phyloP scores from a whole-genome alignment of 768 basidiomycete genomes.

The Leccinellum albellum region DNA sequence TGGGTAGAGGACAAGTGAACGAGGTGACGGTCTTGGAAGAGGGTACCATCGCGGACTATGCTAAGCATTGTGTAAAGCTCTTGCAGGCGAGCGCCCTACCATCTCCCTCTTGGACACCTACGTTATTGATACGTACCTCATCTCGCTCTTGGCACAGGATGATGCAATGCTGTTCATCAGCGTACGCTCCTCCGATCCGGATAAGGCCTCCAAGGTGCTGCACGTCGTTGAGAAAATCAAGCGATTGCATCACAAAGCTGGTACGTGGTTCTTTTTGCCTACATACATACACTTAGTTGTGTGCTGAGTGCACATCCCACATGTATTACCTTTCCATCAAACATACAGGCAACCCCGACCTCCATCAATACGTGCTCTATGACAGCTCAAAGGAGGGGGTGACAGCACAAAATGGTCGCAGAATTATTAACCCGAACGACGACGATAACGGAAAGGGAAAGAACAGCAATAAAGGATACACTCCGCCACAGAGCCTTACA shows the following conservation, averaged over 20 bases:
- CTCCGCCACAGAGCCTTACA: conserved; percentile 62
- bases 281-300: neutral
- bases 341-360: conserved; percentile 50
- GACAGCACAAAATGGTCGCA: conserved; percentile 49
- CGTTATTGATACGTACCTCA: neutral
- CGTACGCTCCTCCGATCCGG: conserved; percentile 57
- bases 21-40: conserved; percentile 70
- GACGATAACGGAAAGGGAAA: conserved; percentile 45
- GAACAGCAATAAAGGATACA: conserved; percentile 42
- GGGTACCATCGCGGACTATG: conserved; percentile 63
- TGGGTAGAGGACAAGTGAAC: conserved; percentile 64
- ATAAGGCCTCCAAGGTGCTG: conserved; percentile 73
- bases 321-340: conserved; percentile 30
- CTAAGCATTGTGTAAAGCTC: conserved; percentile 58
- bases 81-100: conserved; percentile 46
- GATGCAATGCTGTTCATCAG: conserved; percentile 80
- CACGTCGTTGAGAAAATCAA: conserved; percentile 79
- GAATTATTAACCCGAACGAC: conserved; percentile 61
- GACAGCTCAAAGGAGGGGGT: conserved; percentile 37
- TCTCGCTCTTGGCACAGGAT: conserved; percentile 41
- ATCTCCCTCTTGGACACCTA: neutral
- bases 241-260: conserved; percentile 71
- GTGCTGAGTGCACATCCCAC: neutral
- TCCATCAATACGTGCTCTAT: conserved; percentile 76
- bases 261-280: conserved; percentile 32